Conservation (phyloP, 768 basidiomycete genomes). For the Tephrocybe sp. region DNA sequence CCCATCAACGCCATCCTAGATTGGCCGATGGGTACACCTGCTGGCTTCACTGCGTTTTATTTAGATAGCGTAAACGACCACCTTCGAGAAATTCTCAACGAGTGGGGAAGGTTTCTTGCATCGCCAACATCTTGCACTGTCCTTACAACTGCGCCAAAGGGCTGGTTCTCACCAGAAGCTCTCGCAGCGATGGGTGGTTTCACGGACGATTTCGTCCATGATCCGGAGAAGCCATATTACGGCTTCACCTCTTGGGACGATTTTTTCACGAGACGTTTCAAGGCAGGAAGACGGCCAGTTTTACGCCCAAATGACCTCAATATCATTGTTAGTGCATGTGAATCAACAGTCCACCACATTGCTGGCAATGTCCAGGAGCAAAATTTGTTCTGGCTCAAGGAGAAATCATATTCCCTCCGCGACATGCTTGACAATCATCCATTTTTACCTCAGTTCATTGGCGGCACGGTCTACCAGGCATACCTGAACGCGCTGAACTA, state of each 20-base stretch:
- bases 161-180: slow-evolving; percentile 43
- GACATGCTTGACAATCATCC: slow-evolving; percentile 45
- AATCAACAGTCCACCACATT: slow-evolving; percentile 43
- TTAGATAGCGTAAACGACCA: slow-evolving; percentile 42
- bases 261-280: slow-evolving; percentile 45
- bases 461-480: slow-evolving; percentile 47
- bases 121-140: slow-evolving; percentile 42
- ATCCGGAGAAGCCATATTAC: neutral
- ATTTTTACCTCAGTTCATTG: slow-evolving; percentile 29
- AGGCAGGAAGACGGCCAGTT: slow-evolving; percentile 35
- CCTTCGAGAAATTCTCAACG: slow-evolving; percentile 47
- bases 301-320: slow-evolving; percentile 16
- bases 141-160: slow-evolving; percentile 34
- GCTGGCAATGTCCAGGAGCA: slow-evolving; percentile 30
- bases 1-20: slow-evolving; percentile 49
- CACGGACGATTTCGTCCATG: neutral
- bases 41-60: slow-evolving; percentile 32
- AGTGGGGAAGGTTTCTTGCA: slow-evolving; percentile 48
- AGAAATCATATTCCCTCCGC: slow-evolving; percentile 48
- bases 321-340: slow-evolving; percentile 46
- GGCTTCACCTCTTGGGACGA: slow-evolving; percentile 30
- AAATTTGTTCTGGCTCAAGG: slow-evolving; percentile 55
- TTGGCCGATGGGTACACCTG: slow-evolving; percentile 34
- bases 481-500: slow-evolving; percentile 49
- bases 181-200: slow-evolving; percentile 5